phyloP scores from a whole-genome alignment of 192 early-diverging fungal genomes.

The Gigaspora rosea region DNA sequence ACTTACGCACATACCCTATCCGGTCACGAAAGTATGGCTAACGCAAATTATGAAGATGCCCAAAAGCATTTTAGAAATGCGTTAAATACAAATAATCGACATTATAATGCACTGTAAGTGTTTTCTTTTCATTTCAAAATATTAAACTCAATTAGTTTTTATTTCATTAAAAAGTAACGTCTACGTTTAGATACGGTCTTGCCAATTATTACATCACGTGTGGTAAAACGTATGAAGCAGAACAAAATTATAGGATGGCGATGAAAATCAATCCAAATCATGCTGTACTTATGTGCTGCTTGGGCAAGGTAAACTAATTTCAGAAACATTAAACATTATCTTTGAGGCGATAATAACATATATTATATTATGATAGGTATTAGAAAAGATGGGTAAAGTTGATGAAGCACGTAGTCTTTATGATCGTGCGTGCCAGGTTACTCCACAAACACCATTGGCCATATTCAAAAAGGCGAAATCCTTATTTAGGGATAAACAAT shows the following conservation, averaged over 20 bases:
- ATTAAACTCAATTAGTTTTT: not conserved
- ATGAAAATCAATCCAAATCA: slow-evolving; percentile 72
- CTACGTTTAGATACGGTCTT: slow-evolving; percentile 69
- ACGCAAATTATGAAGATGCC: slow-evolving; percentile 77
- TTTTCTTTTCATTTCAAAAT: not conserved
- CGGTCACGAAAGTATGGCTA: slow-evolving; percentile 79
- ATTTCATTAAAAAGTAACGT: not conserved
- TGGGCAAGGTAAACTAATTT: slow-evolving; percentile 61
- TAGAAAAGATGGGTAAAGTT: slow-evolving; percentile 57
- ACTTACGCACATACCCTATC: slow-evolving; percentile 83
- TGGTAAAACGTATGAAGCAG: slow-evolving; percentile 73
- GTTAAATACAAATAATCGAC: slow-evolving; percentile 68
- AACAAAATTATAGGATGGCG: slow-evolving; percentile 73
- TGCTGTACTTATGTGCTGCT: slow-evolving; percentile 67
- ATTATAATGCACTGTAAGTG: slow-evolving; percentile 82
- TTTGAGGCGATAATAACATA: not conserved
- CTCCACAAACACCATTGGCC: slow-evolving; percentile 56
- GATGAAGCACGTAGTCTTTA: slow-evolving; percentile 62
- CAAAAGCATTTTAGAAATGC: slow-evolving; percentile 72
- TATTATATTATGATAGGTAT: slow-evolving; percentile 36
- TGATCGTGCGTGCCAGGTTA: slow-evolving; percentile 56
- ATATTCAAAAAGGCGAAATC: slow-evolving; percentile 70
- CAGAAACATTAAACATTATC: not conserved
- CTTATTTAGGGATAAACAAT: slow-evolving; percentile 41
- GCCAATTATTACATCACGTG: slow-evolving; percentile 69